Evolutionary conservation across 805 yeast species (phyloP), one percentile per base, ranked within the genome.

Genomic region (Yarrowia osloensis): DNA sequence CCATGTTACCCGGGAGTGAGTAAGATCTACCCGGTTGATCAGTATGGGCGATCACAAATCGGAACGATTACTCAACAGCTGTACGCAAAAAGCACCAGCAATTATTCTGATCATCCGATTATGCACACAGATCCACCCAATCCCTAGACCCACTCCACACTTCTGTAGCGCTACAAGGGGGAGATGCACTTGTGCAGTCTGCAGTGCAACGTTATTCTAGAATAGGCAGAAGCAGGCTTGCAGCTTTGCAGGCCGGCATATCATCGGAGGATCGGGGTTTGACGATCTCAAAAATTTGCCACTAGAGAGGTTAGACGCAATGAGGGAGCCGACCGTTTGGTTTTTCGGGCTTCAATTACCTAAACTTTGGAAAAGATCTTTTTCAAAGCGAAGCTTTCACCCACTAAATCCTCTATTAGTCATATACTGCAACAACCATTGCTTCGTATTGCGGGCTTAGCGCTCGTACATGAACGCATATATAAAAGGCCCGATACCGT

Each of bases 181-280:
- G 13, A 33, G 29, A 33, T 33, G 57, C 29, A 31, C 57, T 6
- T 26, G 57, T 33, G 40, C 57, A 50, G 28, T 3, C 35, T 21
- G 57, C 21, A 33, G 29, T 50, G 57, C 57, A 50, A 50, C 28
- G 9, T 50, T 50, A 22, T 33, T 22, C 29, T 11, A 29, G 3
- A 46, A 29, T 17, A 7, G 55, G 26, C 31, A 50, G 40, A 50
- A 22, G 57, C 57, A 50, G 57, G 57, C 57, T 21, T 31, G 15
- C 39, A 7, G 13, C 21, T 39, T 31, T 50, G 57, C 57, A 50
- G n/a, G 40, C 57, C 40, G 40, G 57, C 57, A 50, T 50, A 22
- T 33, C 39, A 28, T 50, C 40, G 57, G 57, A 50, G 57, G 40
- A 33, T 50, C 57, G 57, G 57, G 57, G 55, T 19, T 50, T 50